Percentiles rank a stretch among this genome's conserved stretches.
Conservation (phyloP, 139 green algal genomes). For the Coelastrella sp. region DNA sequence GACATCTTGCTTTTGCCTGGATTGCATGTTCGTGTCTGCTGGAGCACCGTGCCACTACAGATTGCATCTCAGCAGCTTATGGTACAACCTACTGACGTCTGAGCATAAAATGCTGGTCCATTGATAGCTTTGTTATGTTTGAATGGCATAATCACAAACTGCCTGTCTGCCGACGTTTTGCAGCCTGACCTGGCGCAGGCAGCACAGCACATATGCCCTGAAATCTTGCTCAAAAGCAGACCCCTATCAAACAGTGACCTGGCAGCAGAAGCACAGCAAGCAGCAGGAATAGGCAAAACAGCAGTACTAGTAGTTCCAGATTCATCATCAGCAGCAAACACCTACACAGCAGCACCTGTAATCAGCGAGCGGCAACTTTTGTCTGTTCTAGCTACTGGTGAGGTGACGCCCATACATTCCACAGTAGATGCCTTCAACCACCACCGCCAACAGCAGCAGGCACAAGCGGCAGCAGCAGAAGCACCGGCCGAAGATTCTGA, state of each 20-base stretch:
- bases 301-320: slow-evolving; percentile 5
- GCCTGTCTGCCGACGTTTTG: no score
- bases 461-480: neutral
- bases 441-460: neutral
- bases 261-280: neutral
- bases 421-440: neutral
- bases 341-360: neutral
- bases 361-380: slow-evolving; percentile 8
- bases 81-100: neutral
- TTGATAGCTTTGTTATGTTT: no score
- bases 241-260: neutral
- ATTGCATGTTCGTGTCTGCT: no score
- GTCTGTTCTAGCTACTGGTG: neutral
- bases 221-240: neutral
- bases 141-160: no score
- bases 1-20: neutral
- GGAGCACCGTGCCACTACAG: no score
- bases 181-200: neutral
- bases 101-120: no score
- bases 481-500: neutral
- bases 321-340: neutral
- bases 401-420: neutral
- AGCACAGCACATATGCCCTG: neutral
- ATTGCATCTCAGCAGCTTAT: neutral
- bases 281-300: neutral